Base-by-base conservation (phyloP, 2,329 filamentous ascomycete genomes). In the Polytolypa hystricis region DNA sequence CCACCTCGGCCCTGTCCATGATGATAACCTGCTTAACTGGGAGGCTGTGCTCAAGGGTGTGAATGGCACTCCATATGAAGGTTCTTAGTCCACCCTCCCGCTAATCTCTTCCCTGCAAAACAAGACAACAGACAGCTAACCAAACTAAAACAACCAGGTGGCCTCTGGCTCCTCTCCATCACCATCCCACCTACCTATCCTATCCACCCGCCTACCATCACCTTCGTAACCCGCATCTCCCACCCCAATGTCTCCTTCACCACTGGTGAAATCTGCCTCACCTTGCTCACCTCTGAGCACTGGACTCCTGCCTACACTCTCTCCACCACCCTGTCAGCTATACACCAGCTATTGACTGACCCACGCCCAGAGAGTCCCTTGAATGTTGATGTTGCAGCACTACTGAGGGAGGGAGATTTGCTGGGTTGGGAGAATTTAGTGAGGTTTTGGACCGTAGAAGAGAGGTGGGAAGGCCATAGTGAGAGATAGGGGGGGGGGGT, bases 201-300 rank as follows among this genome's bases (percentile, higher is more conserved):
- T 3, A 70, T 82, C 39, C 62, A 73, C 1, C 81, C 91, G 1
- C 91, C 91, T 1, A 71, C 67, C 27, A 79, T 98, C 47, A 69
- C 64, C 40, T 98, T 98, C 65, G 65, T 70, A n/a, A 98, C 86
- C 23, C 76, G 77, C 43, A 77, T 93, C 47, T 82, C 84, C 51
- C 86, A 94, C 65, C 79, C 87, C 32, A 95, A 95, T 61, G 77
- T 81, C 30, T 65, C 72, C 43, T 77, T 76, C 55, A 65, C 67
- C 26, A 86, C 77, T 2, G 91, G 91, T 48, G 87, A 95, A 62
- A 91, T 98, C 54, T 98, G 91, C 59, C 75, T 96, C 18, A 91
- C 95, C 55, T 71, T 96, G 43, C 70, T 98, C 34, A 77, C 74
- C 42, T 67, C 65, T 0, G 62, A 67, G 53, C 72, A 79, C 12